Base-by-base conservation (phyloP, 1,284 basidiomycete genomes). In the Trichosporon ovoides region DNA sequence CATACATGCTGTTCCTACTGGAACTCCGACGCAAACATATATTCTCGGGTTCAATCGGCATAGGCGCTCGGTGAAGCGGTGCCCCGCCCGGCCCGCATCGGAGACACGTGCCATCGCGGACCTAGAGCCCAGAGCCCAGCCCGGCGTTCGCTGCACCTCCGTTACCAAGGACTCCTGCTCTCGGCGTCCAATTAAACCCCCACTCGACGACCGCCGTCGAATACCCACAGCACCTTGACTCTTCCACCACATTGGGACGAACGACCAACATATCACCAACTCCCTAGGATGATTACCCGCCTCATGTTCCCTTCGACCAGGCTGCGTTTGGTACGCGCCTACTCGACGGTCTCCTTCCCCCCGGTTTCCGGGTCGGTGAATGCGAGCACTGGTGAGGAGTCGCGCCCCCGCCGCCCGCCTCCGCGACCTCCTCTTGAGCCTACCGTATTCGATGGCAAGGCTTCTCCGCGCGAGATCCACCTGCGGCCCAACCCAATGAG, bases 371-470 rank as follows among this genome's bases (percentile, higher is more conserved):
- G 43, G 28, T 48, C 43, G 16, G 16, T 48, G 28, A 48, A 48
- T 28, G 43, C 43, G 22, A 14, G 51, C 56, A 7, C 59, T 49
- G 28, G 43, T 22, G 43, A 48, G 6, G 34, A 36, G 20, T 49
- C 24, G 37, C 57, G 14, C n/a, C 36, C 52, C 24, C 61, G 28
- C 40, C 59, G 33, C 31, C 53, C 61, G 16, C 61, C 54, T 12
- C 48, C 57, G 7, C 50, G 35, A 33, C 19, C 49, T 7, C 59
- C 58, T 12, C 28, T 65, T 24, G 58, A 66, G 58, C 63, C 69
- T 0, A 71, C 68, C 3, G 61, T 63, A 0, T 73, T 71, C 40
- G 61, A 70, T 18, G 64, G 65, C 50, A 73, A 73, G 59, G 64
- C 71, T 0, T 35, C 65, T 1, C 69, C 69, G 18, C 66, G 66